phyloP scores from a whole-genome alignment of 176 grass and related monocot genomes.

The Bromus sterilis region DNA sequence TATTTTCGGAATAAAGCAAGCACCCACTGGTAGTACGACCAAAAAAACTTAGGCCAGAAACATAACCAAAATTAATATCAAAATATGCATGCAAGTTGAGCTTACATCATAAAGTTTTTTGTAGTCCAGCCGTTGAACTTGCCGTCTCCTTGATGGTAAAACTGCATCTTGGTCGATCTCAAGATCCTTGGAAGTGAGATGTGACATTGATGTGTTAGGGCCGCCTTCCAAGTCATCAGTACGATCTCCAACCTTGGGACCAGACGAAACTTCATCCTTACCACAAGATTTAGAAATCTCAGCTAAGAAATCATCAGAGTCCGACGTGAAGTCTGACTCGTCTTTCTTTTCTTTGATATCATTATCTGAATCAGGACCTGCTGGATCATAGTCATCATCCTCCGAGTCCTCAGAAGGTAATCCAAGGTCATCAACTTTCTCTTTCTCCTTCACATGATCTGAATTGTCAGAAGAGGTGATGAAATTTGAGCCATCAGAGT shows the following conservation, averaged over 20 bases:
- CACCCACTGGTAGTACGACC: neutral
- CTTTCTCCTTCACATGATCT: slow-evolving; percentile 27
- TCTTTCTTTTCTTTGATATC: slow-evolving; percentile 43
- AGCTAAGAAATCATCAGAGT: slow-evolving; percentile 78
- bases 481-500: slow-evolving; percentile 71
- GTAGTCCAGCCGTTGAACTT: slow-evolving; percentile 57
- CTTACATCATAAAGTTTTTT: slow-evolving; percentile 81
- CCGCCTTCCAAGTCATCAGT: slow-evolving; percentile 1
- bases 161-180: slow-evolving; percentile 23
- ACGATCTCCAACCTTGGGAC: slow-evolving; percentile 1
- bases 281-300: slow-evolving; percentile 51
- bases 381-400: slow-evolving; percentile 81
- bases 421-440: slow-evolving; percentile 42
- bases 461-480: slow-evolving; percentile 47
- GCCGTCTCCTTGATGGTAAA: slow-evolving; percentile 36
- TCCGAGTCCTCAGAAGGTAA: slow-evolving; percentile 79
- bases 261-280: slow-evolving; percentile 40
- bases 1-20: slow-evolving; percentile 7
- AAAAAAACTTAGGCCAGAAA: neutral
- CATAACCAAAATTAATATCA: neutral
- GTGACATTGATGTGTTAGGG: neutral
- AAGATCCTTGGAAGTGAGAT: slow-evolving; percentile 22
- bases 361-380: slow-evolving; percentile 45
- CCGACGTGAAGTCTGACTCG: slow-evolving; percentile 81
- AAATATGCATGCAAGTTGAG: slow-evolving; percentile 17